A percentile compares a stretch with the other conserved stretches of the same genome.
These are phyloP conservation scores for Blastobotrys raffinosifermentans DNA, from an alignment of 1,139 yeast species.

Conservation along the genomic window DNA sequence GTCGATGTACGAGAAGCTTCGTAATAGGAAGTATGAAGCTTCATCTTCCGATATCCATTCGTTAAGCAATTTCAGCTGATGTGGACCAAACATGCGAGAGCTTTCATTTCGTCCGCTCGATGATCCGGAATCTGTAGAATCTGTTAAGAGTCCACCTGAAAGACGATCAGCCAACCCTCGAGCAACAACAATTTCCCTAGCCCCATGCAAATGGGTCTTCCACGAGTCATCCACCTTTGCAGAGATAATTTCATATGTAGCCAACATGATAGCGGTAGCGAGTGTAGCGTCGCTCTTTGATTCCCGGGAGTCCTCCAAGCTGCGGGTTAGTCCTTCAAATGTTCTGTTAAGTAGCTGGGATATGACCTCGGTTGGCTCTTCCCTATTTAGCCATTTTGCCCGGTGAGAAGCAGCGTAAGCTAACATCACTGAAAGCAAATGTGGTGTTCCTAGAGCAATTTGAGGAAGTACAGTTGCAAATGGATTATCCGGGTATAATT, in stretches of 20 bases:
- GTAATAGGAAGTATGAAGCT: constrained; percentile 52
- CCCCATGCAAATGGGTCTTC: constrained; percentile 64
- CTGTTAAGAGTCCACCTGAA: constrained; percentile 16
- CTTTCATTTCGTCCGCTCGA: neutral
- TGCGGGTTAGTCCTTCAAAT: constrained; percentile 48
- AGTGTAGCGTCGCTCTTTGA: constrained; percentile 62
- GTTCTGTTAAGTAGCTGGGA: constrained; percentile 51
- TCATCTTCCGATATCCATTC: constrained; percentile 33
- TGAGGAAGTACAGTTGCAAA: constrained; percentile 60
- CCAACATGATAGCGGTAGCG: constrained; percentile 55
- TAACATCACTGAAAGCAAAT: constrained; percentile 50
- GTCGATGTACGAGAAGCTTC: constrained; percentile 72
- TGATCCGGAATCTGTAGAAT: neutral
- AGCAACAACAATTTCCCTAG: constrained; percentile 60
- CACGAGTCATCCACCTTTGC: constrained; percentile 39
- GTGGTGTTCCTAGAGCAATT: constrained; percentile 57
- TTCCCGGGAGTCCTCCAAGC: constrained; percentile 47
- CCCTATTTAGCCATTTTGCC: constrained; percentile 30
- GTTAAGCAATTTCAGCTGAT: constrained; percentile 21
- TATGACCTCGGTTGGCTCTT: constrained; percentile 41
- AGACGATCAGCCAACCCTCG: constrained; percentile 39
- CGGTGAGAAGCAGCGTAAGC: constrained; percentile 62
- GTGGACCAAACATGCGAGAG: constrained; percentile 20
- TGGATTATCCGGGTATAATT: constrained; percentile 57
- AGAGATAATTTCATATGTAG: constrained; percentile 57